Evolutionary conservation across 495 filamentous ascomycete genomes (phyloP), one percentile per base, ranked within the genome.

Genomic region (Penicillium cosmopolitanum): DNA sequence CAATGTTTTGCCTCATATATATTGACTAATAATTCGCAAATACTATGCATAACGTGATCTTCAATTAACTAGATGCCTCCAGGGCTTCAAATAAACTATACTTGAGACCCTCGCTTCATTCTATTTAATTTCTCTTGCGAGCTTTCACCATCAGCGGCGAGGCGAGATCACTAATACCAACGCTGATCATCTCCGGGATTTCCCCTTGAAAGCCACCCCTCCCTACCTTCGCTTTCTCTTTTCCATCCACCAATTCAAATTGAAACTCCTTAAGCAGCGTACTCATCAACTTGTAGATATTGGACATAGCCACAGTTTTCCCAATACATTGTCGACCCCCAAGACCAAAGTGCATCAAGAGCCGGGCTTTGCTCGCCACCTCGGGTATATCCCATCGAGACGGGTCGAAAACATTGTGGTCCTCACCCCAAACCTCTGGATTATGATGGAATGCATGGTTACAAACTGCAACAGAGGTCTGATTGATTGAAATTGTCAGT

Each of bases 401-500:
- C 13, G 60, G 60, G 50, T 62, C 51, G 28, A 54, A 62, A 0
- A 48, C 28, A 42, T 62, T 51, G 23, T 62, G 60, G 6, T 55
- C 36, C 11, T 12, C 11, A 25, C 60, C 60, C 44, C 51, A 62
- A 9, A 62, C 43, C 6, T 43, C 51, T 5, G 60, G 55, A n/a
- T 62, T 62, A 28, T 57, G 60, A 36, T 62, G 60, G 25, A 62
- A 62, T 16, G 55, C 60, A 51, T 62, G 60, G 7, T 62, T 62
- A 25, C 60, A 62, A 3, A 62, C 60, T 1, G 60, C 55, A 11
- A 62, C 52, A 7, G 55, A 57, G 5, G 60, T 57, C 60, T 62
- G 5, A 13, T 10, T 6, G 1, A 5, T 38, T 28, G 13, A 18
- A 47, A 3, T n/a, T 35, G 42, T 46, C 2, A 28, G 25, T 38